Base-by-base conservation (phyloP, 2,329 filamentous ascomycete genomes). In the Aspergillus sp. region DNA sequence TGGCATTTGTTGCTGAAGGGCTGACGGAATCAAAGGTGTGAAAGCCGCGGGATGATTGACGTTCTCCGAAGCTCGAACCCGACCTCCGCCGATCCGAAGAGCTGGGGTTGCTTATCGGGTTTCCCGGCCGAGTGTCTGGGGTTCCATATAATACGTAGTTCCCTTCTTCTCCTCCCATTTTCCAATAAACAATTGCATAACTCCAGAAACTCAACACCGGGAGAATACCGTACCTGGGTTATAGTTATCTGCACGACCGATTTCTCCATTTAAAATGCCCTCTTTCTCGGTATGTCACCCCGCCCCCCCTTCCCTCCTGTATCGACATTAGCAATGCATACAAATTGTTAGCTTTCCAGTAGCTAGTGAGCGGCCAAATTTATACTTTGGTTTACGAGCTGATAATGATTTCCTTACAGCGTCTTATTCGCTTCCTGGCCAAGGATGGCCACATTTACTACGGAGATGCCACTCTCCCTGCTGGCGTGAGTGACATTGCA, bases 361-460 rank as follows among this genome's bases (percentile, higher is more conserved):
- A 31, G 27, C 27, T 9, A 31, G 8, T 4, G 27, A 31, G 27
- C 27, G 9, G 27, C 1, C 4, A 31, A 31, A 2, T 11, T 31
- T 31, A 31, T 9, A 31, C 8, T 1, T 31, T 31, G 27, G 3
- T 11, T 31, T 31, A 8, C 27, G 8, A 31, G 27, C 27, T 31
- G 27, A 31, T 31, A 31, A 31, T 9, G 27, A 11, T 31, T 23
- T 15, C 19, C 6, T 7, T 52, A 35, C 67, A 90, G 86, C 85
- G 87, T 67, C 86, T 92, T 40, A 79, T 92, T 64, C 86, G 89
- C 53, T 92, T 91, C 75, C 82, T 90, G 8, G 86, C 88, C 66
- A 85, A 82, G 65, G 86, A 91, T 67, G 88, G 88, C 70, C 80
- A 80, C 56, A 82, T 84, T 37, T 89, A 90, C 74, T 90, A 90